Conservation (phyloP, 129 eudicot genomes). For the Helichrysum umbraculigerum region DNA sequence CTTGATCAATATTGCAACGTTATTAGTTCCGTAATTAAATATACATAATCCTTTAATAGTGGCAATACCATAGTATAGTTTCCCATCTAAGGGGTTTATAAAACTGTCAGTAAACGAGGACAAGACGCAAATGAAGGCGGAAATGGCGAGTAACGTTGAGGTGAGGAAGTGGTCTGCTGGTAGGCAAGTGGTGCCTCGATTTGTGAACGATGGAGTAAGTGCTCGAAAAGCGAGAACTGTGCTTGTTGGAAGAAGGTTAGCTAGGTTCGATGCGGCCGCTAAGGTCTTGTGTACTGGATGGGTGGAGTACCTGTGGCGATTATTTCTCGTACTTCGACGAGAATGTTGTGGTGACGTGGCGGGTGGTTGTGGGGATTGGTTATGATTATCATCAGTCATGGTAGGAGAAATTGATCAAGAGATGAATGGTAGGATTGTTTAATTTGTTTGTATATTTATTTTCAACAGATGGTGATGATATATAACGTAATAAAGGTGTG, state of each 20-base stretch:
- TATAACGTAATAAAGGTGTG: not conserved
- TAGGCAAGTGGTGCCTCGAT: conserved; percentile 40
- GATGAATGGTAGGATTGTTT: not conserved
- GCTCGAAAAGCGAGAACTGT: conserved; percentile 56
- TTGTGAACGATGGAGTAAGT: conserved; percentile 52
- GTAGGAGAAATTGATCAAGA: not conserved
- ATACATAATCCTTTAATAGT: conserved; percentile 48
- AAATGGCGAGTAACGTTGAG: conserved; percentile 24
- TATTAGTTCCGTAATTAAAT: conserved; percentile 33
- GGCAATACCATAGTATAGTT: conserved; percentile 51
- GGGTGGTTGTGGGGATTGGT: conserved; percentile 17
- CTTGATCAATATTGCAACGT: conserved; percentile 11
- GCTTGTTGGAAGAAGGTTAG: conserved; percentile 69
- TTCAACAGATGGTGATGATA: not conserved
- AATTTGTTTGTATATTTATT: not conserved
- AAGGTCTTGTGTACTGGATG: conserved; percentile 42
- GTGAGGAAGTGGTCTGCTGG: conserved; percentile 39
- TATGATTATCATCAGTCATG: conserved; percentile 19
- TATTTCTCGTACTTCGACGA: not conserved
- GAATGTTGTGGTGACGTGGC: conserved; percentile 10
- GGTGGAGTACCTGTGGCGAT: not conserved
- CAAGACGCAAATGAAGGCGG: conserved; percentile 41
- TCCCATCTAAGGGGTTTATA: conserved; percentile 33
- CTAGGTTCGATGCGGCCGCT: conserved; percentile 52
- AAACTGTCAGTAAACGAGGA: conserved; percentile 59